Evolutionary conservation across 768 basidiomycete genomes (phyloP).

Genomic region (Gloeopeniophorella convolvens): DNA sequence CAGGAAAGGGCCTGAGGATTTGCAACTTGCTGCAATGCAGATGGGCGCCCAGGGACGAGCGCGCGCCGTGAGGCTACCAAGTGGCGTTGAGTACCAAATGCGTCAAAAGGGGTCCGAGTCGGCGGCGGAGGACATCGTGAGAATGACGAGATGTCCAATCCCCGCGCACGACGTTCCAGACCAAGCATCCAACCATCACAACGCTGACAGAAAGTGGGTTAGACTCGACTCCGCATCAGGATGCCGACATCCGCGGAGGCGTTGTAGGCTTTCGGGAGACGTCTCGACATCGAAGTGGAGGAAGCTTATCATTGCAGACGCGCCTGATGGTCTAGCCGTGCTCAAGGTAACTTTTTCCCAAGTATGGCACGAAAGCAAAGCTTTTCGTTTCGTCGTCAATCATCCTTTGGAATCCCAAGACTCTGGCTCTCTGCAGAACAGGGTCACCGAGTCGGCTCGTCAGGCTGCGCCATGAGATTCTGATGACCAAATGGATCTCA

Average conservation of each 20-base stretch:
- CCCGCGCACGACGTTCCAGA: constrained; percentile 6
- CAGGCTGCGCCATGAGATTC: not conserved
- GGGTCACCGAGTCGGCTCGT: not conserved
- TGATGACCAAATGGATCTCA: constrained; percentile 3
- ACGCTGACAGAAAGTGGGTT: no score
- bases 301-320: no score
- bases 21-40: not conserved
- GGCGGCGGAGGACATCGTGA: constrained; percentile 5
- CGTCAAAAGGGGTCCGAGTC: constrained; percentile 1
- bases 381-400: not conserved
- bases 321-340: not conserved
- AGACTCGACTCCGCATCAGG: no score
- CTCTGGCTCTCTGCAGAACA: not conserved
- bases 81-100: not conserved
- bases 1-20: no score
- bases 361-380: not conserved
- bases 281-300: no score
- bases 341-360: constrained; percentile 10
- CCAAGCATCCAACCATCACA: not conserved
- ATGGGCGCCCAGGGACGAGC: not conserved
- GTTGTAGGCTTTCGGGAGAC: no score
- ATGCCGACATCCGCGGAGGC: constrained; percentile 4
- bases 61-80: constrained; percentile 5
- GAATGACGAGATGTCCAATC: not conserved
- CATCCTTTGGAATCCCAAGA: not conserved